Conservation (phyloP, 257 asterid species). For the Paraleonurus japonicus region DNA sequence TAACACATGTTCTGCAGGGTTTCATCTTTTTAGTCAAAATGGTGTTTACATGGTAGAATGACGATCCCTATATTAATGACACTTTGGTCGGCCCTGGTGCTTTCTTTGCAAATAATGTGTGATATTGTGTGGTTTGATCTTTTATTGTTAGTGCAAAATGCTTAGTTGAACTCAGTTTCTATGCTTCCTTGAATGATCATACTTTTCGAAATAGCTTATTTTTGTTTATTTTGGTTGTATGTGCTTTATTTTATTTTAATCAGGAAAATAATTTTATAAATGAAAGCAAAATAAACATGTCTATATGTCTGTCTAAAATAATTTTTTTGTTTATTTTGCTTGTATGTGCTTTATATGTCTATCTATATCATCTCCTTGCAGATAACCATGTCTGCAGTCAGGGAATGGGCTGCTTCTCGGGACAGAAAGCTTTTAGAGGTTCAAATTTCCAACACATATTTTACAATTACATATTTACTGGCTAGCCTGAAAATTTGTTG, state of each 20-base stretch:
- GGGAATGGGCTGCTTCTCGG: slow-evolving; percentile 99
- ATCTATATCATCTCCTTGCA: slow-evolving; percentile 31
- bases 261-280: too few relatives aligned
- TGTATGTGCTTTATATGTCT: not conserved
- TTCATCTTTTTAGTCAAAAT: not conserved
- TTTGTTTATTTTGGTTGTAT: not conserved
- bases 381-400: slow-evolving; percentile 99
- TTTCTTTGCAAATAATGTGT: not conserved
- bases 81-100: not conserved
- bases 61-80: slow-evolving; percentile 1
- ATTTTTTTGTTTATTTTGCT: not conserved
- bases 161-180: not conserved
- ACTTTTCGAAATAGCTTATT: not conserved
- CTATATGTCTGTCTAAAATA: too few relatives aligned
- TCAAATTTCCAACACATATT: slow-evolving; percentile 16
- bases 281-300: too few relatives aligned
- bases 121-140: not conserved
- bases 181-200: slow-evolving; percentile 16
- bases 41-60: not conserved
- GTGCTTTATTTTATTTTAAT: too few relatives aligned
- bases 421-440: slow-evolving; percentile 89
- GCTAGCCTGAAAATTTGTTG: not conserved
- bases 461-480: slow-evolving; percentile 3
- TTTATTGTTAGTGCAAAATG: slow-evolving; percentile 1
- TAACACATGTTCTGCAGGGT: not conserved